Conservation (phyloP, 306 rosid species). For the Quercus glauca region DNA sequence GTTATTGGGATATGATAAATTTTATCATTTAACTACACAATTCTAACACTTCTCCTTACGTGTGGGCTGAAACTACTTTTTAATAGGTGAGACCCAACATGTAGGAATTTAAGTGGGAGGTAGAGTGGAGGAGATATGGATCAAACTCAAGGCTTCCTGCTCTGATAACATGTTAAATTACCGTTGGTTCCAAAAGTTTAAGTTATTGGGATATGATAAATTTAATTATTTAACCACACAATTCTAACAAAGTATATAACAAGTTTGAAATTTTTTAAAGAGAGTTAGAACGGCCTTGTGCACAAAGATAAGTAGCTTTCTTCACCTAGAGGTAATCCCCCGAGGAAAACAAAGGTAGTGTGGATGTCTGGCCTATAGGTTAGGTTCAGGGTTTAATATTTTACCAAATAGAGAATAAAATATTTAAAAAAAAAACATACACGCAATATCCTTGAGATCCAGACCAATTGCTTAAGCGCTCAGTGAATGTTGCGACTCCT, state of each 20-base stretch:
- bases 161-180: too few relatives aligned
- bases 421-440: slow-evolving; percentile 34
- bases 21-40: too few relatives aligned
- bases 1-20: too few relatives aligned
- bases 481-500: slow-evolving; percentile 34
- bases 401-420: slow-evolving; percentile 5
- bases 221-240: too few relatives aligned
- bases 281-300: neutral
- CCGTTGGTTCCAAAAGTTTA: too few relatives aligned
- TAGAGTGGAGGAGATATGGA: too few relatives aligned
- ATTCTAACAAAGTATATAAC: neutral
- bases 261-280: neutral
- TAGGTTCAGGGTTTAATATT: neutral
- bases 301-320: neutral
- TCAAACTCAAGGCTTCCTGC: too few relatives aligned
- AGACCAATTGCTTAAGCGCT: slow-evolving; percentile 56
- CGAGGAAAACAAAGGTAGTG: neutral
- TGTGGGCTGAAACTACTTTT: too few relatives aligned
- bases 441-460: slow-evolving; percentile 67
- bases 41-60: too few relatives aligned
- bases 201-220: too few relatives aligned
- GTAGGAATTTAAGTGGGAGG: too few relatives aligned
- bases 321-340: neutral
- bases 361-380: slow-evolving; percentile 3
- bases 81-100: too few relatives aligned